These are phyloP conservation scores for Rhizopogon salebrosus DNA, from an alignment of 768 basidiomycete species.

Conservation along the genomic window DNA sequence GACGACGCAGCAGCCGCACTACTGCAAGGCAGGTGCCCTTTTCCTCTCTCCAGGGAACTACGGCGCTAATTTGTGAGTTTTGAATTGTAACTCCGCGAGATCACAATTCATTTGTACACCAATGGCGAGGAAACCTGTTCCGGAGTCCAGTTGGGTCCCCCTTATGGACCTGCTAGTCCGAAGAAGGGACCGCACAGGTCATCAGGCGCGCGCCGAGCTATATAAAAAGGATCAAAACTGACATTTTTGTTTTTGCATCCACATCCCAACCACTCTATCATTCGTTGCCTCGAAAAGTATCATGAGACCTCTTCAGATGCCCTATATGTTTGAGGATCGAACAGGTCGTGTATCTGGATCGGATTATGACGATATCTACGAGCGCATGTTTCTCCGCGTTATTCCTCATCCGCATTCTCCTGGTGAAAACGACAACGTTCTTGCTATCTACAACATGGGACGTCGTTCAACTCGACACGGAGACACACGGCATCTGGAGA, in stretches of 20 bases:
- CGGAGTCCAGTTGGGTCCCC: neutral
- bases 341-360: constrained; percentile 48
- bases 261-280: neutral
- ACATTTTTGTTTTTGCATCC: neutral
- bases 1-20: neutral
- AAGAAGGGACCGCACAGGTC: constrained; percentile 3
- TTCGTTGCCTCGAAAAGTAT: constrained; percentile 1
- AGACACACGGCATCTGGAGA: constrained; percentile 46
- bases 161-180: neutral
- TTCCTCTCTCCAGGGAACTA: neutral
- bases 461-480: constrained; percentile 58
- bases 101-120: neutral
- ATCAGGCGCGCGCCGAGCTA: neutral
- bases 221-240: neutral
- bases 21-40: neutral
- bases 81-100: neutral
- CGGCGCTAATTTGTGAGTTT: neutral
- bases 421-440: constrained; percentile 27
- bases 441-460: constrained; percentile 60
- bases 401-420: constrained; percentile 39
- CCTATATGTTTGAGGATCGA: constrained; percentile 64
- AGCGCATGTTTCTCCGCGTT: constrained; percentile 66
- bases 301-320: constrained; percentile 30
- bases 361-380: constrained; percentile 77
- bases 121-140: neutral